Conservation (phyloP, 192 early-diverging fungal species). For the Backusella tuberculispora region DNA sequence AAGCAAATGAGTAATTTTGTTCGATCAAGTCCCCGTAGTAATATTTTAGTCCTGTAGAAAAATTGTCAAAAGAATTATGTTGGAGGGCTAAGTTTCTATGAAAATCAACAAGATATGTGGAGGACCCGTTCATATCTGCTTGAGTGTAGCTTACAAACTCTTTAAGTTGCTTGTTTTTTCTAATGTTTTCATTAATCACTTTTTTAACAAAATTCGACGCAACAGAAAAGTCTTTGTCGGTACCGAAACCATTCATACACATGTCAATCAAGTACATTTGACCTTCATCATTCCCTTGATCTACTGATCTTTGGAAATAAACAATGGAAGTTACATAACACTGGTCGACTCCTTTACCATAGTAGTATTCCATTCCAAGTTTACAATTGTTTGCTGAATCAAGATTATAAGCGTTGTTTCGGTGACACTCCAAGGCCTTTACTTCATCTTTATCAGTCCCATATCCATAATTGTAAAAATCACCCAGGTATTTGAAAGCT, state of each 20-base stretch:
- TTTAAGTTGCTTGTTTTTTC: neutral
- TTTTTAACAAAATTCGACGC: neutral
- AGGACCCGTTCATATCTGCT: neutral
- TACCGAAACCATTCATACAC: slow-evolving; percentile 1
- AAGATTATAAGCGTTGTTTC: neutral
- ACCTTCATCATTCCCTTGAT: neutral
- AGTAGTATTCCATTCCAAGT: neutral
- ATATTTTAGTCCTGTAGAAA: neutral
- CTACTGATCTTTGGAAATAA: neutral
- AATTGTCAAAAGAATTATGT: neutral
- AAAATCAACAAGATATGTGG: neutral
- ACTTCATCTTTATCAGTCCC: neutral
- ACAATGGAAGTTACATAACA: neutral
- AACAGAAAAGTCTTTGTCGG: neutral
- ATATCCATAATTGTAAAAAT: neutral
- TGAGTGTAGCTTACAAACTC: neutral
- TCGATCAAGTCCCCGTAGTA: neutral
- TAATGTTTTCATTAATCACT: neutral
- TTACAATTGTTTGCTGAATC: neutral
- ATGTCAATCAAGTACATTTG: neutral
- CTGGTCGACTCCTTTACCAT: neutral
- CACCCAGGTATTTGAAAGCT: neutral
- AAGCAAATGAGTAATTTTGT: neutral
- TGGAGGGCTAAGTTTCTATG: neutral
- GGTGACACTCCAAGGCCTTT: neutral